phyloP scores from a whole-genome alignment of 148 eudicot species.

The Suaeda aralocaspica region DNA sequence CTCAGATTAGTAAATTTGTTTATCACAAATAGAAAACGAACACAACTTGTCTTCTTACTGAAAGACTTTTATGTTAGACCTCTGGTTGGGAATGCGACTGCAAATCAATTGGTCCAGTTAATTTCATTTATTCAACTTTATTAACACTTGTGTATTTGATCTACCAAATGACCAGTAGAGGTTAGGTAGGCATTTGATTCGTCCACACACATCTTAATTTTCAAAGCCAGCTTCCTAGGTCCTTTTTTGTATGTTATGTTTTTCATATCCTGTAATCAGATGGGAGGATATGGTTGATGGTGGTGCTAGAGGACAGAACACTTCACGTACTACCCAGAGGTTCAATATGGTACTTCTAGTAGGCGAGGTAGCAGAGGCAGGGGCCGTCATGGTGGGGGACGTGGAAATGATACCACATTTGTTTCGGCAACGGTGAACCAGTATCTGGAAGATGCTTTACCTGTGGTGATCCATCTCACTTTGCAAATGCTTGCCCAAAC shows the following conservation, averaged over 20 bases:
- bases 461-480: conserved; percentile 90
- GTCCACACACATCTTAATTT: not conserved
- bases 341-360: conserved; percentile 30
- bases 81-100: too few relatives aligned
- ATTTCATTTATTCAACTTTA: too few relatives aligned
- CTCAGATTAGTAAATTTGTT: too few relatives aligned
- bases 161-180: not conserved
- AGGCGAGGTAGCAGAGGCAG: conserved; percentile 45
- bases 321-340: conserved; percentile 32
- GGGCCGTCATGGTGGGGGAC: conserved; percentile 35
- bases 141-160: too few relatives aligned
- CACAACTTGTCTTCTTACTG: too few relatives aligned
- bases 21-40: too few relatives aligned
- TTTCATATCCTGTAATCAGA: conserved; percentile 33
- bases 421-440: conserved; percentile 94
- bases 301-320: conserved; percentile 32
- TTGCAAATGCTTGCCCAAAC: conserved; percentile 85
- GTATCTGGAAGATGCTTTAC: conserved; percentile 55
- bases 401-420: conserved; percentile 42
- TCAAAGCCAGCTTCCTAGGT: not conserved
- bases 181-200: not conserved
- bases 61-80: too few relatives aligned
- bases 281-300: conserved; percentile 69
- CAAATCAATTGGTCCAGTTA: too few relatives aligned
- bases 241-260: conserved; percentile 1